Evolutionary conservation across 177 flowering plant genomes (phyloP), one percentile per base, ranked within the genome.

Genomic region (Tripterygium wilfordii): DNA sequence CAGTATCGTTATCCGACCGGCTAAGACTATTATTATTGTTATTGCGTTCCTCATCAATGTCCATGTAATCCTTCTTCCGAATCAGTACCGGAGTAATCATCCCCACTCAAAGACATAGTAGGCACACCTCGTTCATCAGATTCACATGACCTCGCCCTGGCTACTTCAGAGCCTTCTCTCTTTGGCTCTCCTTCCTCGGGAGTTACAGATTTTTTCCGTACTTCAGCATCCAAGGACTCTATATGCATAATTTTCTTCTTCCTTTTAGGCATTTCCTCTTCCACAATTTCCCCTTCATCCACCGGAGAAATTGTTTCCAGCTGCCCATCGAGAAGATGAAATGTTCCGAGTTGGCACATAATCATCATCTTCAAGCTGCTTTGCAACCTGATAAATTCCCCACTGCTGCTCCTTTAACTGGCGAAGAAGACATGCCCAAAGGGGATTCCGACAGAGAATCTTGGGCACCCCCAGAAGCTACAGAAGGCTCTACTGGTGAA

Each of bases 251-350:
- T 62, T 41, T 63, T 75, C 67, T 60, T 88, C 68, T 73, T 75
- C 60, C 61, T 67, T 45, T 66, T 77, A 15, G 36, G 63, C 39
- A 54, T 53, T 32, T 45, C 67, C 46, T 70, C 73, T 18, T 74
- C 85, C 22, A 73, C 63, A 31, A 80, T 67, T 53, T 79, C 89
- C 55, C 90, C 90, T 51, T 77, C 94, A 74, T 88, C 82, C 44
- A 56, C 69, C 3, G 92, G 83, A 21, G 94, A 85, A n/a, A 52
- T 54, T 63, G 38, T 54, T 57, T 27, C 77, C 89, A 68, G 72
- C 78, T 29, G 96, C 97, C 99, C 99, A 92, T 45, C 96, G 64
- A 5, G 99, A 92, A 16, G 97, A 63, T 50, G 85, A 81, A 36
- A 90, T 84, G 33, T 75, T 72, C 55, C 84, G 49, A 0, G 73